phyloP scores from a whole-genome alignment of 768 basidiomycete species.

The Mycena galopus region DNA sequence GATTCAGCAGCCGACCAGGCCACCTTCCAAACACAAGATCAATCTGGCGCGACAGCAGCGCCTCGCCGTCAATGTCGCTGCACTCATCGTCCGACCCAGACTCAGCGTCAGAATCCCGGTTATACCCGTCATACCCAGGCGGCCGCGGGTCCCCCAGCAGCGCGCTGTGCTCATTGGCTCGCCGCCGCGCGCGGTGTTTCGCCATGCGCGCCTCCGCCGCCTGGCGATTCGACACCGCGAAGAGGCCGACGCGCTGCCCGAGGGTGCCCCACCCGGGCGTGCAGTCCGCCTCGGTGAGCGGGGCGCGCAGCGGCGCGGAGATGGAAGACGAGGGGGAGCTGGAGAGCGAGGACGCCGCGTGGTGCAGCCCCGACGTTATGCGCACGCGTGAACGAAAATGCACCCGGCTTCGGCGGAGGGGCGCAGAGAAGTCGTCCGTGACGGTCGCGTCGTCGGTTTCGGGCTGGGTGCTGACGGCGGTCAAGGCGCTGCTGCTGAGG shows the following conservation, averaged over 20 bases:
- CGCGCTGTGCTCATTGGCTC: slow-evolving; percentile 54
- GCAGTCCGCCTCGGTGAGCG: slow-evolving; percentile 54
- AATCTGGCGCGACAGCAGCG: slow-evolving; percentile 60
- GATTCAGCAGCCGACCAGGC: slow-evolving; percentile 78
- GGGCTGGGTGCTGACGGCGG: slow-evolving; percentile 5
- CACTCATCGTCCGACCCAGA: slow-evolving; percentile 21
- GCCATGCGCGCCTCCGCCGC: slow-evolving; percentile 34
- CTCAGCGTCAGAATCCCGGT: slow-evolving; percentile 42
- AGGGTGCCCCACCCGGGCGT: slow-evolving; percentile 73
- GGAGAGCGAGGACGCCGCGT: slow-evolving; percentile 60
- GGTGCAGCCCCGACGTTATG: slow-evolving; percentile 64
- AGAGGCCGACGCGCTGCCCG: slow-evolving; percentile 64
- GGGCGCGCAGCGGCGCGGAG: slow-evolving; percentile 81
- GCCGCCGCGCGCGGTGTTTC: slow-evolving; percentile 32
- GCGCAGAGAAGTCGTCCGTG: slow-evolving; percentile 15
- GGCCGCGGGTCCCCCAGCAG: slow-evolving; percentile 45
- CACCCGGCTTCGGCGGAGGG: slow-evolving; percentile 46
- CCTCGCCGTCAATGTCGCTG: slow-evolving; percentile 42
- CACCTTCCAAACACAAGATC: slow-evolving; percentile 73
- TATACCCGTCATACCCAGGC: slow-evolving; percentile 36
- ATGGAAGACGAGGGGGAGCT: slow-evolving; percentile 84
- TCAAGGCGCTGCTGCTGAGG: slow-evolving; percentile 32
- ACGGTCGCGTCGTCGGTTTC: slow-evolving; percentile 15
- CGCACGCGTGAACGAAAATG: slow-evolving; percentile 70
- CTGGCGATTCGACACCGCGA: slow-evolving; percentile 46